These are phyloP conservation scores for Asterophora parasitica DNA, from an alignment of 768 basidiomycete species.

Conservation along the genomic window DNA sequence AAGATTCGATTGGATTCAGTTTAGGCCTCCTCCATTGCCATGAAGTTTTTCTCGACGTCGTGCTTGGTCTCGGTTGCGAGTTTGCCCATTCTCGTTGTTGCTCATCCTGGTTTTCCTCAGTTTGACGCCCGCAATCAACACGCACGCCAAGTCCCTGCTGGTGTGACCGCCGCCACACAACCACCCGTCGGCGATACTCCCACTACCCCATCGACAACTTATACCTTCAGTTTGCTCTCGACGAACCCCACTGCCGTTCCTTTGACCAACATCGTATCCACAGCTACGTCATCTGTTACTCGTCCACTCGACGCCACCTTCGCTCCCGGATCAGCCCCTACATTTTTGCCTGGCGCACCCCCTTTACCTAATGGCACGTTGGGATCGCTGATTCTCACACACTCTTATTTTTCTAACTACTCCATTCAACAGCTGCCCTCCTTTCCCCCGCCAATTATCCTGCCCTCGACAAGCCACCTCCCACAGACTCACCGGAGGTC, in stretches of 20 bases:
- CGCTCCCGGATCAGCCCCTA: slow-evolving; percentile 46
- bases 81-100: slow-evolving; percentile 39
- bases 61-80: slow-evolving; percentile 27
- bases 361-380: slow-evolving; percentile 48
- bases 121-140: slow-evolving; percentile 18
- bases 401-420: neutral
- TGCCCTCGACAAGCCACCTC: slow-evolving; percentile 54
- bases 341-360: slow-evolving; percentile 52
- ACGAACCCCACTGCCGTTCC: slow-evolving; percentile 62
- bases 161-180: slow-evolving; percentile 1
- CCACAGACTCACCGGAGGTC: slow-evolving; percentile 58
- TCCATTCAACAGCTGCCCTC: slow-evolving; percentile 28
- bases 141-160: slow-evolving; percentile 12
- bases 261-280: slow-evolving; percentile 42
- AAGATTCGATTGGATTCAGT: neutral
- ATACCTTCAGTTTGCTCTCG: slow-evolving; percentile 40
- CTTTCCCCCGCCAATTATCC: slow-evolving; percentile 59
- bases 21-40: slow-evolving; percentile 16
- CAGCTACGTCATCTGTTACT: slow-evolving; percentile 38
- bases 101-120: slow-evolving; percentile 22
- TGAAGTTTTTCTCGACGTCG: slow-evolving; percentile 29
- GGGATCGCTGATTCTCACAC: slow-evolving; percentile 2
- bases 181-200: slow-evolving; percentile 1
- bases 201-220: slow-evolving; percentile 26
- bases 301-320: slow-evolving; percentile 41